Conservation (phyloP, 768 basidiomycete species). For the Phylloporus sp. region DNA sequence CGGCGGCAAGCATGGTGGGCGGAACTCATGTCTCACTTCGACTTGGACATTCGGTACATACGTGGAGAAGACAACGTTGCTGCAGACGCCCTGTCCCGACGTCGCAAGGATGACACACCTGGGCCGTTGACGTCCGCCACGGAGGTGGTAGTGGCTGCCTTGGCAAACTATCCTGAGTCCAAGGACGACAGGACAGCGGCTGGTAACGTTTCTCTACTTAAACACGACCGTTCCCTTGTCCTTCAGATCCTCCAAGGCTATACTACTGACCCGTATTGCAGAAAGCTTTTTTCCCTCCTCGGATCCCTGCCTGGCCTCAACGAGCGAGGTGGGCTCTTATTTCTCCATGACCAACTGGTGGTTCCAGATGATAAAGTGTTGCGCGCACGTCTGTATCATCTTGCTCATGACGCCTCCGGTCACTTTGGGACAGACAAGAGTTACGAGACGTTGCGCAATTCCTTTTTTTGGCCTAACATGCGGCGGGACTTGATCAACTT, state of each 20-base stretch:
- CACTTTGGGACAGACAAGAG: slow-evolving; percentile 36
- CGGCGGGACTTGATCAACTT: neutral
- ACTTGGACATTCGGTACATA: slow-evolving; percentile 15
- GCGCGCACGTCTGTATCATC: slow-evolving; percentile 17
- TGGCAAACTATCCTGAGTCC: neutral
- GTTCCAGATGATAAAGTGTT: slow-evolving; percentile 1
- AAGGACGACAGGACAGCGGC: neutral
- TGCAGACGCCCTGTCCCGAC: slow-evolving; percentile 38
- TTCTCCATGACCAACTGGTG: slow-evolving; percentile 5
- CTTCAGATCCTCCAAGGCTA: slow-evolving; percentile 7
- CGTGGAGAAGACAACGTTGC: slow-evolving; percentile 30
- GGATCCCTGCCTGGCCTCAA: neutral
- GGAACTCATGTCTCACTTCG: slow-evolving; percentile 36
- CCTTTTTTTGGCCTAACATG: slow-evolving; percentile 25
- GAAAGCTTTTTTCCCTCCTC: neutral
- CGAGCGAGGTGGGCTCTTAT: slow-evolving; percentile 2
- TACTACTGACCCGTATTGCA: slow-evolving; percentile 5
- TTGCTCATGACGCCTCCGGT: slow-evolving; percentile 29
- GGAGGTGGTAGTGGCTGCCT: neutral
- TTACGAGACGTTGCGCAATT: slow-evolving; percentile 17
- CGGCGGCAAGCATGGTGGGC: slow-evolving; percentile 33
- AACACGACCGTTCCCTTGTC: neutral
- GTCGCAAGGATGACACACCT: neutral
- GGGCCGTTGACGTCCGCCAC: neutral
- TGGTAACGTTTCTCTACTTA: neutral